Percentiles rank a stretch among this genome's conserved stretches.
Evolutionary conservation across 192 early-diverging fungal species (phyloP).

Genomic region (Radiomyces spectabilis): DNA sequence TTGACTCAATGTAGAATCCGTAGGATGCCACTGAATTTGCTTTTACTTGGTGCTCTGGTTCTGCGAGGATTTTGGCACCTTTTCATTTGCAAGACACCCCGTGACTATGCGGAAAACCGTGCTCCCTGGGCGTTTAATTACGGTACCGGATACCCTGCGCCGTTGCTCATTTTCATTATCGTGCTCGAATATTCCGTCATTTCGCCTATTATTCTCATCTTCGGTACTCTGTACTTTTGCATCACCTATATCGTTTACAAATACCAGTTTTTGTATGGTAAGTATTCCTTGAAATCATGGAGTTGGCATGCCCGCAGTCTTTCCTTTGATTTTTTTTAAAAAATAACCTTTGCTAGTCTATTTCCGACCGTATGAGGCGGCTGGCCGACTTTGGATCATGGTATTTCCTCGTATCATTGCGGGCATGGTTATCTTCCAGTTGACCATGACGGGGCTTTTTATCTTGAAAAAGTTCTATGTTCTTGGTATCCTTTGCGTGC

Average conservation of each 20-base stretch:
- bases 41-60: slow-evolving; percentile 54
- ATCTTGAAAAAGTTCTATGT: slow-evolving; percentile 36
- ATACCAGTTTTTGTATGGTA: slow-evolving; percentile 65
- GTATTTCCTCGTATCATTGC: slow-evolving; percentile 56
- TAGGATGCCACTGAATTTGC: slow-evolving; percentile 53
- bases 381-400: slow-evolving; percentile 62
- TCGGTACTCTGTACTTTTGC: slow-evolving; percentile 57
- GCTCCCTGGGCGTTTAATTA: slow-evolving; percentile 59
- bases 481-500: slow-evolving; percentile 27
- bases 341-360: slow-evolving; percentile 52
- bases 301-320: too few species aligned
- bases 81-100: slow-evolving; percentile 60
- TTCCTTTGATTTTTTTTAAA: too few species aligned
- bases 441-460: slow-evolving; percentile 57
- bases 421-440: slow-evolving; percentile 59
- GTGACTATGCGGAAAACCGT: slow-evolving; percentile 62
- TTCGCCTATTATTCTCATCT: slow-evolving; percentile 59
- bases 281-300: too few species aligned
- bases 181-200: slow-evolving; percentile 65
- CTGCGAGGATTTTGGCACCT: slow-evolving; percentile 39
- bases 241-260: slow-evolving; percentile 64
- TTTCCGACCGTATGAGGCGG: slow-evolving; percentile 64
- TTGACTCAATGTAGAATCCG: too few species aligned
- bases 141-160: slow-evolving; percentile 56
- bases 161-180: slow-evolving; percentile 61